phyloP scores from a whole-genome alignment of 2,329 filamentous ascomycete species.

The Aspergillus sp. region DNA sequence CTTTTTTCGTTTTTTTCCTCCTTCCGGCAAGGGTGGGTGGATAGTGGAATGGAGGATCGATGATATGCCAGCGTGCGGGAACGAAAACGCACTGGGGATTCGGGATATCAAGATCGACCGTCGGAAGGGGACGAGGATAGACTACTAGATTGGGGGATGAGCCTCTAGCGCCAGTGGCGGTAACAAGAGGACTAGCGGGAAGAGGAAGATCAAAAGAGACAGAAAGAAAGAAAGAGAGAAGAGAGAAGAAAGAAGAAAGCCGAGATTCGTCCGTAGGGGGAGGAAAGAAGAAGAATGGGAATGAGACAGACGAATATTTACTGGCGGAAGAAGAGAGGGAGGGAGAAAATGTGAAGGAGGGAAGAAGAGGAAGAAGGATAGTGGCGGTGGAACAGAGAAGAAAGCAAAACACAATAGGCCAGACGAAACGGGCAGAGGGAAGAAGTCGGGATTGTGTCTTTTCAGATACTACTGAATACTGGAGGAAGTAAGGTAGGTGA shows the following conservation, averaged over 20 bases:
- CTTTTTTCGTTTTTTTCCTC: too few species aligned
- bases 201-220: neutral
- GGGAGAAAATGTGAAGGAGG: conserved; percentile 2
- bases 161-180: too few species aligned
- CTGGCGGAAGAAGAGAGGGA: conserved; percentile 4
- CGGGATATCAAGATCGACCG: too few species aligned
- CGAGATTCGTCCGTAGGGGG: conserved; percentile 6
- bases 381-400: neutral
- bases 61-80: too few species aligned
- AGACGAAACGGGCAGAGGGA: conserved; percentile 6
- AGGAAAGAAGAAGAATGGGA: conserved; percentile 5
- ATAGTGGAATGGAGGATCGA: too few species aligned
- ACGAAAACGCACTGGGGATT: too few species aligned
- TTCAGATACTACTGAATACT: too few species aligned
- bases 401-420: conserved; percentile 3
- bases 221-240: conserved; percentile 4
- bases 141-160: too few species aligned
- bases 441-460: neutral
- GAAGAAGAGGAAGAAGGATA: conserved; percentile 3
- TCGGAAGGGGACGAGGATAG: too few species aligned
- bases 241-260: conserved; percentile 5
- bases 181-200: too few species aligned
- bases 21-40: too few species aligned
- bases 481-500: neutral
- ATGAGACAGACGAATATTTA: conserved; percentile 4